Conservation (phyloP, 2,329 filamentous ascomycete species). For the Colletotrichum lentis region DNA sequence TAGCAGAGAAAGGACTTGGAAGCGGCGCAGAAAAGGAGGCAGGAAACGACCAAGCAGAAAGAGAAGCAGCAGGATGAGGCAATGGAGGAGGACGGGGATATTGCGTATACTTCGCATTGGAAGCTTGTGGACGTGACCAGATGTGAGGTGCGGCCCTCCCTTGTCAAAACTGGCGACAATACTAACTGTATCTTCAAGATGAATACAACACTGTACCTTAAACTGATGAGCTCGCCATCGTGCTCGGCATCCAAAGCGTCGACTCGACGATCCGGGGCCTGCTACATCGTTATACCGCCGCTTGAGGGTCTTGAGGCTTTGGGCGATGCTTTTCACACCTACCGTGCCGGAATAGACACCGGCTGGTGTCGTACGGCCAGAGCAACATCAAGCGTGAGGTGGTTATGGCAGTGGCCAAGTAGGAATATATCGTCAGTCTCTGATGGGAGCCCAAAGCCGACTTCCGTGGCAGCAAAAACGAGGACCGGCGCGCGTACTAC, state of each 20-base stretch:
- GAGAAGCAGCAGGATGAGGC: background rate
- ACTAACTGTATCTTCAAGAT: background rate
- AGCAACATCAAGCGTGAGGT: conserved; percentile 42
- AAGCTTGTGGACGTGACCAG: conserved; percentile 27
- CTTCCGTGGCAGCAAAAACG: background rate
- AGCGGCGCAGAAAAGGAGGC: background rate
- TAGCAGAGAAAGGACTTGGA: background rate
- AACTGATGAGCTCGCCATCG: background rate
- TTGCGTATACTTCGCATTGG: conserved; percentile 32
- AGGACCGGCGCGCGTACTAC: conserved; percentile 21
- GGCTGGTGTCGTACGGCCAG: conserved; percentile 47
- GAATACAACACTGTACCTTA: background rate
- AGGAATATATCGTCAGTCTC: conserved; percentile 7
- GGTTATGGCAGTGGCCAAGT: conserved; percentile 47
- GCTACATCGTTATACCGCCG: conserved; percentile 33
- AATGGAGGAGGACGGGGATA: background rate
- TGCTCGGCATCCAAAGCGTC: conserved; percentile 1
- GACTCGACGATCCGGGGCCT: conserved; percentile 32
- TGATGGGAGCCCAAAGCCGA: background rate
- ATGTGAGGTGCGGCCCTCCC: conserved; percentile 21
- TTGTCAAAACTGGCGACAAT: background rate
- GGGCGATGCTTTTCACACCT: conserved; percentile 41
- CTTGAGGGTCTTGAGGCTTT: conserved; percentile 33
- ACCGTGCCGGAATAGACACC: conserved; percentile 42
- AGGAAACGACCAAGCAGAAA: background rate